A percentile compares a stretch with the other conserved stretches of the same genome.
Conservation (phyloP, 2,329 filamentous ascomycete species). For the Pseudogymnoascus sp. region DNA sequence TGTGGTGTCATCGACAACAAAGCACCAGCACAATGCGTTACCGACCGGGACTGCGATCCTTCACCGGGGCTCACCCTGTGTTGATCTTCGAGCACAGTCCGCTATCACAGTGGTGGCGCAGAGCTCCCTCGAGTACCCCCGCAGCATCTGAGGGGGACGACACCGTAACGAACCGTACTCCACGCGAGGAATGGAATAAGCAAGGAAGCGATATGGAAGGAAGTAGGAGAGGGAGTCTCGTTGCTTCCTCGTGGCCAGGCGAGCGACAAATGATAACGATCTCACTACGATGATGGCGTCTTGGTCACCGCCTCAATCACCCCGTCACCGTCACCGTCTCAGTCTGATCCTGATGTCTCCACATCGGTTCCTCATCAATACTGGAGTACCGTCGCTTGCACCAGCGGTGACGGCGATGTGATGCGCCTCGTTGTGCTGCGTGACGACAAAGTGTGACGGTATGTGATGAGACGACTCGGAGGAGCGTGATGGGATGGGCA, state of each 20-base stretch:
- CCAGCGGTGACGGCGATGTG: slow-evolving; percentile 1
- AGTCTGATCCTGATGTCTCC: background rate
- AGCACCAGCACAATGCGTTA: background rate
- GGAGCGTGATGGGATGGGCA: background rate
- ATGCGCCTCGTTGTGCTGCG: slow-evolving; percentile 2
- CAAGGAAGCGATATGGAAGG: slow-evolving; percentile 2
- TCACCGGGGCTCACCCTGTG: slow-evolving; percentile 1
- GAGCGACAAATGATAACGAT: background rate
- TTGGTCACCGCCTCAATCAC: background rate
- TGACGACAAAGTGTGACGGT: slow-evolving; percentile 7
- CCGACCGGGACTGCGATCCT: background rate
- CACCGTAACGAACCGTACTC: background rate
- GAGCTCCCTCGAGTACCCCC: background rate
- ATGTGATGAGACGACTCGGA: background rate
- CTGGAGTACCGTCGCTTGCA: background rate
- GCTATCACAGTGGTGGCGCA: background rate
- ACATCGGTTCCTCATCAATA: background rate
- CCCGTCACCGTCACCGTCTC: background rate
- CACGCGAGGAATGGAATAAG: slow-evolving; percentile 2
- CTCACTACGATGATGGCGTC: background rate
- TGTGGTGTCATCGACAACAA: background rate
- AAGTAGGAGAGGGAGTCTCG: background rate
- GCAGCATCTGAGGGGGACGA: background rate
- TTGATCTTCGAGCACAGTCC: background rate
- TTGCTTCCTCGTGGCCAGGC: background rate